Conservation (phyloP, 306 rosid genomes). For the Herpetospermum pedunculosum region DNA sequence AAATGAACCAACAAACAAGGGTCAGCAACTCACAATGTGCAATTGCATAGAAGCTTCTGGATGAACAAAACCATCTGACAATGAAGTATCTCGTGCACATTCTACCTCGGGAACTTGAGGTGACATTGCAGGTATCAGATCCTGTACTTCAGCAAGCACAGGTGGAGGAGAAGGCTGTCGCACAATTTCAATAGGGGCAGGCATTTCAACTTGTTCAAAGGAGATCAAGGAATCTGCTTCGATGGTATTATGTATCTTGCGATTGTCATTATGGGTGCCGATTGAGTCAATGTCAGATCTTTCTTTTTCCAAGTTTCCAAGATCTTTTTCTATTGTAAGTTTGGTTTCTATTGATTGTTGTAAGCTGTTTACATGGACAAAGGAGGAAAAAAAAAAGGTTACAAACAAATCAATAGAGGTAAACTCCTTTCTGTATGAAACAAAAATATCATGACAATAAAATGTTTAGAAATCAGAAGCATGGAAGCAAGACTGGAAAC, state of each 20-base stretch:
- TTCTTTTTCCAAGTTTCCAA: constrained; percentile 23
- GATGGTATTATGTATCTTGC: constrained; percentile 20
- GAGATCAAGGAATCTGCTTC: constrained; percentile 71
- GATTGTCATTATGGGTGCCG: constrained; percentile 26
- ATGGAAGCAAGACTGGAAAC: not conserved
- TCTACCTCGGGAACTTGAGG: constrained; percentile 38
- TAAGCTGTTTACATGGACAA: constrained; percentile 37
- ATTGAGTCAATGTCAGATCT: constrained; percentile 28
- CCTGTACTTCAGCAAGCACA: constrained; percentile 87
- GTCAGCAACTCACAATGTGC: constrained; percentile 62
- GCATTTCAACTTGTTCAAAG: constrained; percentile 45
- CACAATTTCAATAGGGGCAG: constrained; percentile 42
- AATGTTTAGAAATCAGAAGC: not conserved
- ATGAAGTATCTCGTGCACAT: constrained; percentile 28
- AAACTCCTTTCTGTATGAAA: not conserved
- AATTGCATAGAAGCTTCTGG: constrained; percentile 67
- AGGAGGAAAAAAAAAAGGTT: constrained; percentile 8
- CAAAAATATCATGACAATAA: constrained; percentile 8
- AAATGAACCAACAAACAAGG: not conserved
- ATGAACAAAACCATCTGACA: constrained; percentile 36
- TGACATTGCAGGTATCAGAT: constrained; percentile 61
- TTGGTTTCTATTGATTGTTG: constrained; percentile 35
- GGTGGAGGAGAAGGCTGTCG: constrained; percentile 94
- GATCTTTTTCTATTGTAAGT: constrained; percentile 24
- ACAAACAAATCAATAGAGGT: not conserved